Conservation (phyloP, 2,329 filamentous ascomycete species). For the Alternaria gansuensis region DNA sequence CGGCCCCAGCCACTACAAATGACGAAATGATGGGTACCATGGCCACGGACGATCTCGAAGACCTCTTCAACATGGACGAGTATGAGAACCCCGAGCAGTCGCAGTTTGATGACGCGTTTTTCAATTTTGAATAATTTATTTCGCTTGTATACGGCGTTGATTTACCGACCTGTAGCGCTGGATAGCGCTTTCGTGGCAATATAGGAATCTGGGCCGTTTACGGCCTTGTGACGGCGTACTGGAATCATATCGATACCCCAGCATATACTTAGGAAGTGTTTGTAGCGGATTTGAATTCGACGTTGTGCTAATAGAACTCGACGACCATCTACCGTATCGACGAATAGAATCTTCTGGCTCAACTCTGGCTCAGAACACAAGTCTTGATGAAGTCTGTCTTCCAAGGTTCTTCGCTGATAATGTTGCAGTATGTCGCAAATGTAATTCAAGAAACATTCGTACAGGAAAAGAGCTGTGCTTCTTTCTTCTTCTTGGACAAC, state of each 20-base stretch:
- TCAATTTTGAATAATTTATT: slow-evolving; percentile 39
- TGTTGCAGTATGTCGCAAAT: no score
- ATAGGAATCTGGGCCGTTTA: not conserved
- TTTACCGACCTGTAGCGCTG: not conserved
- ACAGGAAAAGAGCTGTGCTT: no score
- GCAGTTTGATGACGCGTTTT: slow-evolving; percentile 53
- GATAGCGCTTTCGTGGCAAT: not conserved
- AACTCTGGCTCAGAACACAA: not conserved
- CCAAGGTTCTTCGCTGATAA: no score
- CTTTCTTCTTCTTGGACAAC: no score
- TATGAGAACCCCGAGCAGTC: slow-evolving; percentile 47
- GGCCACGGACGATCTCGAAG: slow-evolving; percentile 46
- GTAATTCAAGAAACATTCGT: no score
- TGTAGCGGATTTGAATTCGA: not conserved
- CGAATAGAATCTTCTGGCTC: no score
- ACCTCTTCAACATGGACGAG: slow-evolving; percentile 49
- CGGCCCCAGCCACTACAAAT: slow-evolving; percentile 9
- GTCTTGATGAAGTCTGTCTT: no score
- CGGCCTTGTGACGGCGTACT: not conserved
- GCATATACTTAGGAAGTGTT: slow-evolving; percentile 8
- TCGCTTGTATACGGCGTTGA: slow-evolving; percentile 1
- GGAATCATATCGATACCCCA: slow-evolving; percentile 14
- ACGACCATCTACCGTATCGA: no score
- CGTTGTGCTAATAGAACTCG: not conserved
- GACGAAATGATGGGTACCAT: slow-evolving; percentile 44